Conservation (phyloP, 148 eudicot species). For the Vaccinium vitisidaea region DNA sequence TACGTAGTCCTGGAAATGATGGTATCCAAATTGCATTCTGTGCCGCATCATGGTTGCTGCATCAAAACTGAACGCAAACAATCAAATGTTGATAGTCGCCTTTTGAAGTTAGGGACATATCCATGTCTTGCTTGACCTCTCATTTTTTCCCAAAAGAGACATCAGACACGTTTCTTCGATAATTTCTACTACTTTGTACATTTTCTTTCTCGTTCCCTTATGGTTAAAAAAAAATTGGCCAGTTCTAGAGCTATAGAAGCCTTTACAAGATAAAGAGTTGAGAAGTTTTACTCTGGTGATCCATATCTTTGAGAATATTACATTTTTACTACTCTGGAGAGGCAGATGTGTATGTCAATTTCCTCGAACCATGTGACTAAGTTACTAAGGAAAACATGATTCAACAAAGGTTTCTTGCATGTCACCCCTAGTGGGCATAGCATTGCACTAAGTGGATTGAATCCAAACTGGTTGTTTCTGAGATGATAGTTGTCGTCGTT, state of each 20-base stretch:
- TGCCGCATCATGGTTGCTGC: background rate
- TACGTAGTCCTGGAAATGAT: background rate
- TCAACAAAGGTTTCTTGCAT: background rate
- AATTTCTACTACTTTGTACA: too few species aligned
- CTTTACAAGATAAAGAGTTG: background rate
- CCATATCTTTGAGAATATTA: background rate
- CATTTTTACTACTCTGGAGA: background rate
- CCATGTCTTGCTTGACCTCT: too few species aligned
- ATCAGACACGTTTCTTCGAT: too few species aligned
- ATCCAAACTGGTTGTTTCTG: conserved; percentile 2
- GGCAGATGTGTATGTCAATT: background rate
- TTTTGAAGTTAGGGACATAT: too few species aligned
- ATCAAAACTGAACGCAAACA: background rate
- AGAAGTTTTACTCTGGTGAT: background rate
- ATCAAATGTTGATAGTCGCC: too few species aligned
- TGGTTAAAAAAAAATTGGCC: too few species aligned
- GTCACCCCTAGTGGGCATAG: background rate
- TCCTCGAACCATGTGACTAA: background rate
- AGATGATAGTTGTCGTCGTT: background rate
- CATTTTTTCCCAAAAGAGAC: too few species aligned
- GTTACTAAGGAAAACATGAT: background rate
- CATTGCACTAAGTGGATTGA: background rate
- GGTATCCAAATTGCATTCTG: background rate
- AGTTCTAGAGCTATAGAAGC: background rate
- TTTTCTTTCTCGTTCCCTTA: too few species aligned